These are phyloP conservation scores for Xylaria flabelliformis DNA, from an alignment of 495 filamentous ascomycete genomes.

Conservation along the genomic window DNA sequence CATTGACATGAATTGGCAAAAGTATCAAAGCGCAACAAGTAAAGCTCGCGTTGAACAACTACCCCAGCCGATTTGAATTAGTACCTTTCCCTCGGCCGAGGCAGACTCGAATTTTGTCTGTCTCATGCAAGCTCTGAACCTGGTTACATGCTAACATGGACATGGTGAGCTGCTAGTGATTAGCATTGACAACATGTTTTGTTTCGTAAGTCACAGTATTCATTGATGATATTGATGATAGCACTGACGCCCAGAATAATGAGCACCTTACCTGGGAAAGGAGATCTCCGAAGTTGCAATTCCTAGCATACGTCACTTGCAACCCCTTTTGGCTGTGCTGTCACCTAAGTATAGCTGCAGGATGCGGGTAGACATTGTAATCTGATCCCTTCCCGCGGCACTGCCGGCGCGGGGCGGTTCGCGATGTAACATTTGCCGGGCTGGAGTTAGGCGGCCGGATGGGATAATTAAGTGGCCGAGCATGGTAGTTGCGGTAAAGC, in stretches of 20 bases:
- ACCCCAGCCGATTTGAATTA: neutral
- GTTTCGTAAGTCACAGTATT: neutral
- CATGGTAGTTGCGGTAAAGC: neutral
- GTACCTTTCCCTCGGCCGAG: neutral
- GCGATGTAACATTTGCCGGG: constrained; percentile 12
- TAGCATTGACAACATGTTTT: neutral
- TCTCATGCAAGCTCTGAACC: neutral
- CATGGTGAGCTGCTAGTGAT: neutral
- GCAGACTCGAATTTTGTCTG: neutral
- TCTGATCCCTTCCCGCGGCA: constrained; percentile 3
- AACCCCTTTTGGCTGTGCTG: neutral
- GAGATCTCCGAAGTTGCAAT: neutral
- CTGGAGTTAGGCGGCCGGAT: neutral
- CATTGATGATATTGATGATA: neutral
- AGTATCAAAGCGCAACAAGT: neutral
- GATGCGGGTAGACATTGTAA: constrained; percentile 6
- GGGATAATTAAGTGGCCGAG: neutral
- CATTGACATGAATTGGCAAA: neutral
- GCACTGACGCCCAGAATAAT: neutral
- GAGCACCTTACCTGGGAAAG: neutral
- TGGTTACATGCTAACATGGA: neutral
- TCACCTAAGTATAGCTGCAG: neutral
- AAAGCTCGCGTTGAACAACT: neutral
- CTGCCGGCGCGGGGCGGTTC: neutral
- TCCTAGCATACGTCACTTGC: neutral